These are phyloP conservation scores for Pseudisothecium myosuroides DNA, from an alignment of 225 moss, liverwort and hornwort genomes.

Conservation along the genomic window DNA sequence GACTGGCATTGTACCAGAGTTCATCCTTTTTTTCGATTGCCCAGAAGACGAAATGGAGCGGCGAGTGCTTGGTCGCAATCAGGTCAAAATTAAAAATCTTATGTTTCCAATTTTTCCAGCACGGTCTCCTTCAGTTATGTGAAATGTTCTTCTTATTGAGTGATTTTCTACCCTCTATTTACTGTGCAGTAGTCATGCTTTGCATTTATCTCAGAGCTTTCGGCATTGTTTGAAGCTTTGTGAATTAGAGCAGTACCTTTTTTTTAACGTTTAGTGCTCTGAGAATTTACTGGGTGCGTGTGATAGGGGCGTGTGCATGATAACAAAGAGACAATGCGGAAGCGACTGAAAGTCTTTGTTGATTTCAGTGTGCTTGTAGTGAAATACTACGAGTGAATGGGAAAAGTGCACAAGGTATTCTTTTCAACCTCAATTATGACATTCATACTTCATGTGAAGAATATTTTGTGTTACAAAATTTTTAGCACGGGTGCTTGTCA, in stretches of 20 bases:
- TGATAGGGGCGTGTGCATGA: slow-evolving; percentile 84
- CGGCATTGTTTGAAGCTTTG: not conserved
- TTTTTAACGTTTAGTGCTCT: not conserved
- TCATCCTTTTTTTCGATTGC: slow-evolving; percentile 93
- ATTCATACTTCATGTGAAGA: too few species aligned
- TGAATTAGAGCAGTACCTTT: not conserved
- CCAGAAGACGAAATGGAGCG: slow-evolving; percentile 82
- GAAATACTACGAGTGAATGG: slow-evolving; percentile 79
- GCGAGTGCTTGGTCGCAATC: slow-evolving; percentile 86
- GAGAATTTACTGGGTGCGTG: not conserved
- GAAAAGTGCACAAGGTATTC: slow-evolving; percentile 53
- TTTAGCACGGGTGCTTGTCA: too few species aligned
- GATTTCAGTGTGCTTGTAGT: slow-evolving; percentile 90
- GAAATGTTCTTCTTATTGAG: not conserved
- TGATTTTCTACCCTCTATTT: not conserved
- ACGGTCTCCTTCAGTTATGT: not conserved
- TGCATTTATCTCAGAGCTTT: not conserved
- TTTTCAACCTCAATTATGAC: too few species aligned
- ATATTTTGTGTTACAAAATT: too few species aligned
- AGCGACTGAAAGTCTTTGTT: slow-evolving; percentile 83
- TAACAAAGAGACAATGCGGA: slow-evolving; percentile 91
- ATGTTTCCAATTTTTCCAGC: not conserved
- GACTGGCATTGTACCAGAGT: slow-evolving; percentile 85
- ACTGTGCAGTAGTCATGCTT: not conserved
- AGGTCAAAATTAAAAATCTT: slow-evolving; percentile 25